phyloP scores from a whole-genome alignment of 768 basidiomycete genomes.

The Rhizopogon vulgaris region DNA sequence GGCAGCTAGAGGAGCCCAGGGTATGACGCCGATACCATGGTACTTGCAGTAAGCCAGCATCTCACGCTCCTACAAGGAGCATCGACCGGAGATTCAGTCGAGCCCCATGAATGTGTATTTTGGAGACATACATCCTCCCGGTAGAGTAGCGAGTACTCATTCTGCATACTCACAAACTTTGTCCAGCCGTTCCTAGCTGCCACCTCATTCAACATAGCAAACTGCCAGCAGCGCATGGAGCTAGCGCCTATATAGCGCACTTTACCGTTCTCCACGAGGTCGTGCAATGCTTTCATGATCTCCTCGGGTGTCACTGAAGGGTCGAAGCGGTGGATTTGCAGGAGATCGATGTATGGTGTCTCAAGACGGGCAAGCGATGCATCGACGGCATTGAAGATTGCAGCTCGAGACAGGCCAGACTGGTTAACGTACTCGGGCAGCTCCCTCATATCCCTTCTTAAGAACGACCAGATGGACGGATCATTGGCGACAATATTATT shows the following conservation, averaged over 20 bases:
- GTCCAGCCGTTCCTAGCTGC: conserved; percentile 44
- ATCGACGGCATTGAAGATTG: no score
- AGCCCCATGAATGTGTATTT: neutral
- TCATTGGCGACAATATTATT: no score
- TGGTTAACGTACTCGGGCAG: no score
- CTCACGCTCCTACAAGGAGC: conserved; percentile 32
- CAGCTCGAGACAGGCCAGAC: no score
- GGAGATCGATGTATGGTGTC: no score
- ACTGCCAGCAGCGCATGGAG: conserved; percentile 42
- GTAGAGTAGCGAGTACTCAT: conserved; percentile 47
- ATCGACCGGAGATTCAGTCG: no score
- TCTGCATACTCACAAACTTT: conserved; percentile 52
- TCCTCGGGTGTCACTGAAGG: conserved; percentile 29
- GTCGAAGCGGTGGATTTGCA: no score
- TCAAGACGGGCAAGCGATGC: no score
- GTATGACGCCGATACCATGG: conserved; percentile 48
- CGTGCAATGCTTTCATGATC: conserved; percentile 46
- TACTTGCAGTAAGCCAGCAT: conserved; percentile 40
- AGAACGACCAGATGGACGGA: no score
- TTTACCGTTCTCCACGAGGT: conserved; percentile 35
- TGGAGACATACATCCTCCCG: conserved; percentile 38
- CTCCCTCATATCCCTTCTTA: no score
- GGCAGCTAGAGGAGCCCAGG: conserved; percentile 39
- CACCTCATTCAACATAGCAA: conserved; percentile 37
- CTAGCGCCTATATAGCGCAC: conserved; percentile 30